These are phyloP conservation scores for Collybiopsis confluens DNA, from an alignment of 768 basidiomycete genomes.

Conservation along the genomic window DNA sequence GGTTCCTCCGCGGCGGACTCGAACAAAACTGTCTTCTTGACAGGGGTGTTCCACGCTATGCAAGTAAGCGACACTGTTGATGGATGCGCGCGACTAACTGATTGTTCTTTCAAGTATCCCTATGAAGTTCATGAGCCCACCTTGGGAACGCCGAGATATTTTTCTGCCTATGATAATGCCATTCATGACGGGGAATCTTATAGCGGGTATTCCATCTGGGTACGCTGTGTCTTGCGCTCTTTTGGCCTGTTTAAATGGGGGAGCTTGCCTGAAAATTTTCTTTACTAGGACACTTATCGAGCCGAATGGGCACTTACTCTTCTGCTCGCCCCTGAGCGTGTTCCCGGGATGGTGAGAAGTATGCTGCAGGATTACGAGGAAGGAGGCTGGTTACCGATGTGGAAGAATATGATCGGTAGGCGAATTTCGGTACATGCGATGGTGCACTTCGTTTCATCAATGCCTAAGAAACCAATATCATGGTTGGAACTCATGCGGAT, in stretches of 20 bases:
- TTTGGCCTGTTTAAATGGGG: neutral
- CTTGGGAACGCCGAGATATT: conserved; percentile 38
- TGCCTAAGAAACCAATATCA: conserved; percentile 70
- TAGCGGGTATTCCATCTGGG: conserved; percentile 80
- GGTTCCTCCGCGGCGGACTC: conserved; percentile 38
- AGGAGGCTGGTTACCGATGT: conserved; percentile 87
- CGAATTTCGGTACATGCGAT: conserved; percentile 7
- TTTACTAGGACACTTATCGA: conserved; percentile 65
- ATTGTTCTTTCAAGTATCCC: conserved; percentile 50
- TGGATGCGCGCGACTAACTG: too few relatives aligned
- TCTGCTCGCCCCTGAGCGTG: conserved; percentile 70
- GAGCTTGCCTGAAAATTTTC: neutral
- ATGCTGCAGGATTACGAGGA: conserved; percentile 78
- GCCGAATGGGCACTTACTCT: conserved; percentile 80
- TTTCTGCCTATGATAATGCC: conserved; percentile 70
- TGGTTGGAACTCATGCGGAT: conserved; percentile 82
- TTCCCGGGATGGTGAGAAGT: conserved; percentile 70
- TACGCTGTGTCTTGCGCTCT: conserved; percentile 20
- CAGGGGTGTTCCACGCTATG: conserved; percentile 58
- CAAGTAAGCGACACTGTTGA: conserved; percentile 32
- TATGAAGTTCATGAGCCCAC: conserved; percentile 61
- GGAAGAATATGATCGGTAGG: conserved; percentile 76
- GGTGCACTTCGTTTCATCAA: neutral
- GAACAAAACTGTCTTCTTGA: conserved; percentile 52
- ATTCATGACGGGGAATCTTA: conserved; percentile 68